These are phyloP conservation scores for Blastosporella zonata DNA, from an alignment of 1,284 basidiomycete species.

Conservation along the genomic window DNA sequence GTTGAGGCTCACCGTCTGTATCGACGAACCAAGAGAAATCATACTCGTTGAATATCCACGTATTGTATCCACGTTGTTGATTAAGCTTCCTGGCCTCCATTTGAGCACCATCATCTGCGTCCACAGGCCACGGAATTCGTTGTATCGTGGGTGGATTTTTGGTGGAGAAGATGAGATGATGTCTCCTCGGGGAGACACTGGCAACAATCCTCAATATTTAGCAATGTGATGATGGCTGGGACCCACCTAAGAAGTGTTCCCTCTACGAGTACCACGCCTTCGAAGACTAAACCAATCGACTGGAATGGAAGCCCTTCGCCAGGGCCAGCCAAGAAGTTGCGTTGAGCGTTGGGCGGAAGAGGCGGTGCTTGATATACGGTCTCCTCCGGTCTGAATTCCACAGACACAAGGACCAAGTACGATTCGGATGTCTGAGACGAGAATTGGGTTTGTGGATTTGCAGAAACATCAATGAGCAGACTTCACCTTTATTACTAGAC, in stretches of 20 bases:
- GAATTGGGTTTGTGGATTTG: conserved; percentile 4
- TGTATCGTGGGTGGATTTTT: conserved; percentile 68
- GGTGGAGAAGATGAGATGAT: conserved; percentile 71
- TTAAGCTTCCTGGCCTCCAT: conserved; percentile 35
- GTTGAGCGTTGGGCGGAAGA: conserved; percentile 51
- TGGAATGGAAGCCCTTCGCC: conserved; percentile 74
- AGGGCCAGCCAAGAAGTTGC: conserved; percentile 72
- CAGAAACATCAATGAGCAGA: neutral
- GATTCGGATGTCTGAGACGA: conserved; percentile 63
- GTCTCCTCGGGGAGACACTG: conserved; percentile 70
- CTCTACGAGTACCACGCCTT: conserved; percentile 81
- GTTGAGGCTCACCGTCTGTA: conserved; percentile 52
- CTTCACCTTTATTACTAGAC: conserved; percentile 75
- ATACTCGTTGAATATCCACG: conserved; percentile 68
- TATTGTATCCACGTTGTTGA: conserved; percentile 49
- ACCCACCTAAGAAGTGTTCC: conserved; percentile 68
- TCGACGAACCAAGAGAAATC: conserved; percentile 75
- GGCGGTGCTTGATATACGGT: conserved; percentile 55
- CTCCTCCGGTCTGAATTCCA: conserved; percentile 58
- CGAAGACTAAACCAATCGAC: conserved; percentile 64
- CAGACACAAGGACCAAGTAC: conserved; percentile 72
- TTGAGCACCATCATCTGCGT: conserved; percentile 39
- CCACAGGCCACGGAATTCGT: conserved; percentile 75
- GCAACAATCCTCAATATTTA: neutral
- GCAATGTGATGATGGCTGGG: neutral